Conservation (phyloP, 2,329 filamentous ascomycete genomes). For the Ascochyta pisi region DNA sequence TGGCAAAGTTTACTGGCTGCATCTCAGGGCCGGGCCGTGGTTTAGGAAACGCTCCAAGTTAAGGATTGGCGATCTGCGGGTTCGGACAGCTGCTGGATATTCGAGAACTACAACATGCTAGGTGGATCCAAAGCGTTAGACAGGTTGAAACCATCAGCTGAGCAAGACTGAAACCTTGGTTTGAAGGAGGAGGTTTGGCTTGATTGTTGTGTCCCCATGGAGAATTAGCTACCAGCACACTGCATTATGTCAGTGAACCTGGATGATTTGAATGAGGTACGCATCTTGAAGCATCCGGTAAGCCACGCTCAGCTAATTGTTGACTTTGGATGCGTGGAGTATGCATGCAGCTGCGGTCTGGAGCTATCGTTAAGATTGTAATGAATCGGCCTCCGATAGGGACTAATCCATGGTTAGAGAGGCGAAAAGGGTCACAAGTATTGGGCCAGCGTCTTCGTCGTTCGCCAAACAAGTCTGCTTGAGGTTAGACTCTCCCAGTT, state of each 20-base stretch:
- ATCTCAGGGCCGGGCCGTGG: constrained; percentile 27
- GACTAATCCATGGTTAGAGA: constrained; percentile 17
- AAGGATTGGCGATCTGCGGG: neutral
- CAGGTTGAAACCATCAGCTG: neutral
- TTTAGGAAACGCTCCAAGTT: constrained; percentile 17
- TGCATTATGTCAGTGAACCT: constrained; percentile 17
- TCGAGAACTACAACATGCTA: neutral
- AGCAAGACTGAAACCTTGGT: neutral
- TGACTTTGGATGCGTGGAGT: neutral
- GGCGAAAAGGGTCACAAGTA: constrained; percentile 35
- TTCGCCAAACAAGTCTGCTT: constrained; percentile 42
- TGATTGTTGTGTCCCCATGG: neutral
- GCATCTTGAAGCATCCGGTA: constrained; percentile 23
- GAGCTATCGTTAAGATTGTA: neutral
- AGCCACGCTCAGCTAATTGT: constrained; percentile 24
- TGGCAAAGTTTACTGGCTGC: constrained; percentile 18
- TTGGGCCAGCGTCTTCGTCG: constrained; percentile 27
- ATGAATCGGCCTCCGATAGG: neutral
- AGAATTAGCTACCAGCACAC: constrained; percentile 9
- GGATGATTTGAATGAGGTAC: constrained; percentile 18
- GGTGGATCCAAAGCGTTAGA: neutral
- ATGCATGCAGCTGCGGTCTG: neutral
- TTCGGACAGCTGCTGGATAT: neutral
- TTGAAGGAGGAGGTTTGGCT: neutral
- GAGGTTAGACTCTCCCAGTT: constrained; percentile 29